Evolutionary conservation across 2,329 filamentous ascomycete species (phyloP).

Genomic region (Didymella segeticola): DNA sequence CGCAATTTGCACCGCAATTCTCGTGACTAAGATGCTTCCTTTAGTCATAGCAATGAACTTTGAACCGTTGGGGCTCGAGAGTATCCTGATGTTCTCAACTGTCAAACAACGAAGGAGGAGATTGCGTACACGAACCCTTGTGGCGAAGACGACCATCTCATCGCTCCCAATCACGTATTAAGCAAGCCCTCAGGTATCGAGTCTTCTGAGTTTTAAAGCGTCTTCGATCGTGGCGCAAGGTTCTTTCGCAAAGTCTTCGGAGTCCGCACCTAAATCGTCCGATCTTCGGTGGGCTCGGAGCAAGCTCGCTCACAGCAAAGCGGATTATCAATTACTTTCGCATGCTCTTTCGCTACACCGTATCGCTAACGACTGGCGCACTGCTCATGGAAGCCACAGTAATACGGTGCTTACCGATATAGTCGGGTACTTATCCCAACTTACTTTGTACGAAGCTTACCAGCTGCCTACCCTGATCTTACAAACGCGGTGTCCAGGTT

Average conservation of each 20-base stretch:
- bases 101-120: constrained; percentile 61
- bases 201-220: constrained; percentile 49
- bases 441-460: constrained; percentile 56
- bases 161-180: constrained; percentile 58
- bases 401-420: constrained; percentile 70
- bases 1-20: constrained; percentile 5
- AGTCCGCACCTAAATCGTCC: constrained; percentile 62
- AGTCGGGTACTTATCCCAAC: constrained; percentile 59
- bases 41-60: constrained; percentile 54
- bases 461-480: constrained; percentile 58
- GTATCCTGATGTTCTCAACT: constrained; percentile 64
- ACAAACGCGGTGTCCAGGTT: constrained; percentile 59
- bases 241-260: constrained; percentile 63
- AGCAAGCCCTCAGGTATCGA: constrained; percentile 56
- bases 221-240: constrained; percentile 68
- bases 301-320: constrained; percentile 12
- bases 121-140: constrained; percentile 65
- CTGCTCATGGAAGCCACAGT: constrained; percentile 66
- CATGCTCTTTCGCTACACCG: constrained; percentile 63
- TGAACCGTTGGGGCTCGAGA: constrained; percentile 52
- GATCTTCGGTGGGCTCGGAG: background rate
- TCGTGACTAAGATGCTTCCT: constrained; percentile 20
- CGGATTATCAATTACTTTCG: constrained; percentile 60
- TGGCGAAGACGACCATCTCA: constrained; percentile 50
- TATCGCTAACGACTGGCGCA: constrained; percentile 61